These are phyloP conservation scores for Ophiostoma piceae DNA, from an alignment of 2,329 filamentous ascomycete genomes.

Conservation along the genomic window DNA sequence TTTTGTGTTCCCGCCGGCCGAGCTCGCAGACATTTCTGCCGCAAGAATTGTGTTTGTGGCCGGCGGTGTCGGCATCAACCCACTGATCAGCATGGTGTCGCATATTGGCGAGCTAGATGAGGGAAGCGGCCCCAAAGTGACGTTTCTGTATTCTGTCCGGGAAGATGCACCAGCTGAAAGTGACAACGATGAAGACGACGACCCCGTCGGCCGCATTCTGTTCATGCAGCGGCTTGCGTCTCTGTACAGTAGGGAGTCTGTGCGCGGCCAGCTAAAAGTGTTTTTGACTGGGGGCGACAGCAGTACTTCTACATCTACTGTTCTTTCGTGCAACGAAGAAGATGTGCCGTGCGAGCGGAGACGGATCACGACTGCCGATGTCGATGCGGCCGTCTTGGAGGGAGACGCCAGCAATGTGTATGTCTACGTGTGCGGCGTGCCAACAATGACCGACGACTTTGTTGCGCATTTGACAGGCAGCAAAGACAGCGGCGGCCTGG, in stretches of 20 bases:
- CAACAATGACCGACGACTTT: constrained; percentile 63
- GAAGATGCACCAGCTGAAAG: constrained; percentile 23
- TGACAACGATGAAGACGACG: background rate
- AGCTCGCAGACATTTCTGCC: constrained; percentile 30
- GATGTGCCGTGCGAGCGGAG: constrained; percentile 35
- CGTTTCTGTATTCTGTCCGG: constrained; percentile 58
- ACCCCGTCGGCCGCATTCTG: constrained; percentile 35
- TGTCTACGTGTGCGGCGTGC: constrained; percentile 64
- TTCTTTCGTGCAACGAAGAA: constrained; percentile 25
- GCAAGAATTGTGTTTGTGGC: constrained; percentile 65
- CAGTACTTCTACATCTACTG: background rate
- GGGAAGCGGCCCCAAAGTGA: constrained; percentile 39
- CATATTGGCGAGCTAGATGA: constrained; percentile 45
- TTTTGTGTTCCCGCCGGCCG: constrained; percentile 69
- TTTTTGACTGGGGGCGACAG: constrained; percentile 39
- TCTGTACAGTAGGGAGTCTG: constrained; percentile 37
- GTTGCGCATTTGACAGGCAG: constrained; percentile 42
- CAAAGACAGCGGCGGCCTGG: constrained; percentile 25
- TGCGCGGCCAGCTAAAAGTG: constrained; percentile 42
- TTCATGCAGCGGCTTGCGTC: constrained; percentile 47
- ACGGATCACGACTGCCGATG: constrained; percentile 42
- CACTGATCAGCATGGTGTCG: constrained; percentile 67
- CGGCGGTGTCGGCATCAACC: constrained; percentile 79
- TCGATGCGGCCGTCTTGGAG: constrained; percentile 37
- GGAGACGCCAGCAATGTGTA: constrained; percentile 14